Conservation (phyloP, 352 stramenopile genomes). For the Phytophthora chlamydospora region DNA sequence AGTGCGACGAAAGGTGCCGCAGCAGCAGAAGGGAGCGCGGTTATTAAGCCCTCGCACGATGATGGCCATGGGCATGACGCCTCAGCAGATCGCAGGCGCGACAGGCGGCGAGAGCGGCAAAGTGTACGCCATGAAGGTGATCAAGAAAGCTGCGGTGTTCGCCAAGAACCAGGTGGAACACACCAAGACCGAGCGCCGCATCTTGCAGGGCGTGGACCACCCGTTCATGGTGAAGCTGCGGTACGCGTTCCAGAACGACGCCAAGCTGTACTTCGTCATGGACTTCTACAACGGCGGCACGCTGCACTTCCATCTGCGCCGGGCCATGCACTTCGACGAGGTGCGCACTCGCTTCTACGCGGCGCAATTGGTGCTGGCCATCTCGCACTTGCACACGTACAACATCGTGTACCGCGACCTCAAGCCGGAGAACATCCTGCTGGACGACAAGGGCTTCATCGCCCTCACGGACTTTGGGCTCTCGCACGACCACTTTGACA, state of each 20-base stretch:
- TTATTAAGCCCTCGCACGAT: constrained; percentile 44
- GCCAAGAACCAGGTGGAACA: constrained; percentile 92
- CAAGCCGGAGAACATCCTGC: constrained; percentile 88
- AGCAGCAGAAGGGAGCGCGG: constrained; percentile 39
- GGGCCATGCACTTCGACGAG: constrained; percentile 76
- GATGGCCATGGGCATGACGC: constrained; percentile 47
- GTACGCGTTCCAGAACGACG: constrained; percentile 86
- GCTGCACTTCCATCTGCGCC: constrained; percentile 81
- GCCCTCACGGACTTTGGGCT: constrained; percentile 91
- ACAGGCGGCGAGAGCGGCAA: constrained; percentile 40
- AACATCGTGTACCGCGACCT: constrained; percentile 89
- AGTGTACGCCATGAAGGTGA: constrained; percentile 93
- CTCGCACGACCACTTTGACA: constrained; percentile 78
- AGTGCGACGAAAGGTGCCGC: constrained; percentile 64
- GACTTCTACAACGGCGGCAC: constrained; percentile 90
- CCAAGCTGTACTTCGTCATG: constrained; percentile 91
- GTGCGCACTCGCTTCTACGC: constrained; percentile 76
- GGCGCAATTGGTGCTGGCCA: constrained; percentile 79
- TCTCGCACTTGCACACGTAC: constrained; percentile 86
- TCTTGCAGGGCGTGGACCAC: constrained; percentile 87
- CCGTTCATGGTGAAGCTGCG: constrained; percentile 88
- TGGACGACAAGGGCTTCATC: constrained; percentile 86
- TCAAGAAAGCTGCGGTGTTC: constrained; percentile 90
- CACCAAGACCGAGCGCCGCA: constrained; percentile 90
- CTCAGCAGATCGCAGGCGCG: constrained; percentile 39